phyloP scores from a whole-genome alignment of 768 basidiomycete genomes.

The Hysterangium stoloniferum region DNA sequence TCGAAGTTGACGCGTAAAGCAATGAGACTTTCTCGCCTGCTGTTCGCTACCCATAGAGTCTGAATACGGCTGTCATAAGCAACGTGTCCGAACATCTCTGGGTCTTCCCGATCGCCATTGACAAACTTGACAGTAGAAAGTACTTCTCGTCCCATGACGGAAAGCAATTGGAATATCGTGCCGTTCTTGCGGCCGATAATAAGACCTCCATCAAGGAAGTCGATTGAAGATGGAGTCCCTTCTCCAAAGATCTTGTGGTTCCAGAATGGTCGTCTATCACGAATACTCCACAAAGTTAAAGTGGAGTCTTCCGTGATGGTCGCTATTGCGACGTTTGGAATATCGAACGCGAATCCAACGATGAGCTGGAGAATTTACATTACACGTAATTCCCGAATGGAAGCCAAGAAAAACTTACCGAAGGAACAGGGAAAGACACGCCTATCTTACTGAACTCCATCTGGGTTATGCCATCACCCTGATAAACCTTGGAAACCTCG shows the following conservation, averaged over 20 bases:
- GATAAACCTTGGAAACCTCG: conserved; percentile 49
- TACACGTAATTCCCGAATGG: not conserved
- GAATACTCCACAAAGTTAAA: conserved; percentile 74
- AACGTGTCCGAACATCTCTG: conserved; percentile 83
- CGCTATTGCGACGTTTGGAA: conserved; percentile 66
- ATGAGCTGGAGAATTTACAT: conserved; percentile 44
- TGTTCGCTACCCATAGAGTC: conserved; percentile 84
- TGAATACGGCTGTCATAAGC: conserved; percentile 80
- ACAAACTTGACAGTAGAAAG: conserved; percentile 76
- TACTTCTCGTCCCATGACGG: conserved; percentile 63
- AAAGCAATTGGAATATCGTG: conserved; percentile 75
- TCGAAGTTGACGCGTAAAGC: conserved; percentile 72
- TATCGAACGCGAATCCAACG: conserved; percentile 81
- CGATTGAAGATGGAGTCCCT: conserved; percentile 73
- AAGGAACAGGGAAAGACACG: conserved; percentile 59
- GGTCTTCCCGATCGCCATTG: conserved; percentile 61
- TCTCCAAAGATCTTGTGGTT: conserved; percentile 72
- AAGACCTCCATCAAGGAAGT: conserved; percentile 81
- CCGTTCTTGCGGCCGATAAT: conserved; percentile 79
- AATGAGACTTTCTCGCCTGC: conserved; percentile 75
- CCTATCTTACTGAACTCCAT: conserved; percentile 62
- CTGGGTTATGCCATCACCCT: conserved; percentile 60
- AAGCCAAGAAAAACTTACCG: conserved; percentile 39
- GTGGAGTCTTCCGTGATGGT: conserved; percentile 80
- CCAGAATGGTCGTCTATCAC: conserved; percentile 68